Conservation (phyloP, 768 basidiomycete species). For the Lentinula lateritia region DNA sequence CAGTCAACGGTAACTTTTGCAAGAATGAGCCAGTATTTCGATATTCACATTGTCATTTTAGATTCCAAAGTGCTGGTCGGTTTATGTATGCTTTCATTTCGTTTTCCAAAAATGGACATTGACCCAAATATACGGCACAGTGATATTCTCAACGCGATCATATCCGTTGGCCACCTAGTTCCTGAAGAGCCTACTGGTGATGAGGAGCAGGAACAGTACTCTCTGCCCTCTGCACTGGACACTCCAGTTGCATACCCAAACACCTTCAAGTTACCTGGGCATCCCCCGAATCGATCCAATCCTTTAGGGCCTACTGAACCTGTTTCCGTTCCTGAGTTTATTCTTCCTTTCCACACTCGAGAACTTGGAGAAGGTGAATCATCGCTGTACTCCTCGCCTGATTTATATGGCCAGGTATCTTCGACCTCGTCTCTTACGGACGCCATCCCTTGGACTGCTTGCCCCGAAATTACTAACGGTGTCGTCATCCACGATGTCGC, state of each 20-base stretch:
- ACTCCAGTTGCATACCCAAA: not conserved
- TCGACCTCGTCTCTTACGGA: not conserved
- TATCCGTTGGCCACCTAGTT: not conserved
- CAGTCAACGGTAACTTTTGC: not conserved
- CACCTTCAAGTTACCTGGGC: not conserved
- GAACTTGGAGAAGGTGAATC: not conserved
- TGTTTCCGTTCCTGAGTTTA: not conserved
- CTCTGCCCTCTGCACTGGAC: not conserved
- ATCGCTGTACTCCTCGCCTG: not conserved
- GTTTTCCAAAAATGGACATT: not conserved
- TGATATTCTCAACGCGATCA: slow-evolving; percentile 1
- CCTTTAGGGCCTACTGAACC: not conserved
- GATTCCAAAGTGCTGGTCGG: slow-evolving; percentile 43
- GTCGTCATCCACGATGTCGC: not conserved
- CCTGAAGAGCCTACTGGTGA: not conserved
- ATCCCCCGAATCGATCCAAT: not conserved
- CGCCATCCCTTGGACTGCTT: not conserved
- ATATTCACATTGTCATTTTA: slow-evolving; percentile 9
- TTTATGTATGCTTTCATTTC: slow-evolving; percentile 30
- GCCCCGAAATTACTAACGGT: not conserved
- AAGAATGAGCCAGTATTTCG: not conserved
- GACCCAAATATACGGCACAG: not conserved
- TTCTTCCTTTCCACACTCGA: not conserved
- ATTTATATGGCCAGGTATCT: not conserved
- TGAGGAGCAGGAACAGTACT: not conserved